Evolutionary conservation across 192 early-diverging fungal genomes (phyloP).

Genomic region (Chytriomyces sp.): DNA sequence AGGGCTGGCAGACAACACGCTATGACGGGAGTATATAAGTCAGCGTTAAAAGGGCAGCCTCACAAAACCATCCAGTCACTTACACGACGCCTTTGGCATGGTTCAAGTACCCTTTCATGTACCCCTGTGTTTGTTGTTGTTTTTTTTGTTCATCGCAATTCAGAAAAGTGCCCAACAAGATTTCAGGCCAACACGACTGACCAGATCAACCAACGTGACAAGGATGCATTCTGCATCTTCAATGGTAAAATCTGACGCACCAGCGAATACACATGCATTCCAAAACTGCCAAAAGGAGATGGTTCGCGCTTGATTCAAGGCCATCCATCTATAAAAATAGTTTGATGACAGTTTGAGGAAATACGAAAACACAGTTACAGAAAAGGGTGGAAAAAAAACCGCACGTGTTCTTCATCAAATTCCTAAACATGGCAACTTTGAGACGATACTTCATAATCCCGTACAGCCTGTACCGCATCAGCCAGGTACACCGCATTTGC

Average conservation of each 20-base stretch:
- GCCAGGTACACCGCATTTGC: neutral
- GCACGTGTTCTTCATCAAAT: slow-evolving; percentile 16
- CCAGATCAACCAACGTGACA: slow-evolving; percentile 14
- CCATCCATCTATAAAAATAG: neutral
- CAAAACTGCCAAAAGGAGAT: slow-evolving; percentile 14
- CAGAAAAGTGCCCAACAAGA: neutral
- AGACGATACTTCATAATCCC: slow-evolving; percentile 11
- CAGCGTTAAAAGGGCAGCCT: neutral
- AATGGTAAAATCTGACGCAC: neutral
- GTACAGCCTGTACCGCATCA: slow-evolving; percentile 22
- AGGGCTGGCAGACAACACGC: neutral
- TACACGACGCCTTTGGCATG: slow-evolving; percentile 4
- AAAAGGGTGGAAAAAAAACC: neutral
- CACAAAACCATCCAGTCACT: neutral
- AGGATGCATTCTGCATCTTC: slow-evolving; percentile 28
- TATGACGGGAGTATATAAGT: neutral
- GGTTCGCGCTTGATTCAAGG: slow-evolving; percentile 1
- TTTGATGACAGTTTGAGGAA: neutral
- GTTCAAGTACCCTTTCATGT: slow-evolving; percentile 27
- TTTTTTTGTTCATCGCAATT: neutral
- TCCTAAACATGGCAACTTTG: slow-evolving; percentile 16
- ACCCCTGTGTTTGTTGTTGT: neutral
- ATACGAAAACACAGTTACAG: neutral
- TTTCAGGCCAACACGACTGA: neutral
- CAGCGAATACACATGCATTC: slow-evolving; percentile 16